phyloP scores from a whole-genome alignment of 345 rosid species.

The Sisymbrium altissimum region DNA sequence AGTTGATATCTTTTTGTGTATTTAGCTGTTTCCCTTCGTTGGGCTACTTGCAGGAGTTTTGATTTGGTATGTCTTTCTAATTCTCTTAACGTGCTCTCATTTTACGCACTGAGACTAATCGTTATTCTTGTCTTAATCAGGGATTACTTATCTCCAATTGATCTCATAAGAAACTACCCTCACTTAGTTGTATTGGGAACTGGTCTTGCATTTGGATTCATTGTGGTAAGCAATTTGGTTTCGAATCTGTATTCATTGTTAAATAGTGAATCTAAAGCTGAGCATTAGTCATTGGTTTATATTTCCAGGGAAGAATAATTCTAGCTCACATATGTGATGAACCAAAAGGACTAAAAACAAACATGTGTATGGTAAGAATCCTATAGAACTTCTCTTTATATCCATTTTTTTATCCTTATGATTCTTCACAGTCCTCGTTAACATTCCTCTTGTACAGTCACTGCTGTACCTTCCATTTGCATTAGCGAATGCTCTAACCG shows the following conservation, averaged over 20 bases:
- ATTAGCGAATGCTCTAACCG: slow-evolving; percentile 86
- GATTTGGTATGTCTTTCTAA: slow-evolving; percentile 49
- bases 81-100: background rate
- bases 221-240: slow-evolving; percentile 64
- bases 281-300: background rate
- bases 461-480: slow-evolving; percentile 90
- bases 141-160: slow-evolving; percentile 62
- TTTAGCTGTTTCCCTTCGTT: slow-evolving; percentile 77
- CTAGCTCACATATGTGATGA: slow-evolving; percentile 98
- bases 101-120: background rate
- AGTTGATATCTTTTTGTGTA: slow-evolving; percentile 19
- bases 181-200: slow-evolving; percentile 88
- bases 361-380: slow-evolving; percentile 90
- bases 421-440: background rate
- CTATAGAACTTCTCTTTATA: background rate
- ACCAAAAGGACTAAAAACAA: slow-evolving; percentile 96
- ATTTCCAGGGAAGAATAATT: slow-evolving; percentile 91
- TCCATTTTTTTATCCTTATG: background rate
- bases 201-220: slow-evolving; percentile 99
- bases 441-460: slow-evolving; percentile 48
- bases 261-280: background rate
- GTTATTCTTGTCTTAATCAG: slow-evolving; percentile 13
- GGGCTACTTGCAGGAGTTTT: slow-evolving; percentile 80
- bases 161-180: slow-evolving; percentile 73
- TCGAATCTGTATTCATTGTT: background rate